A percentile compares a stretch with the other conserved stretches of the same genome.
Evolutionary conservation across 1,139 yeast species (phyloP).

Genomic region (Hansenula lynferdii): DNA sequence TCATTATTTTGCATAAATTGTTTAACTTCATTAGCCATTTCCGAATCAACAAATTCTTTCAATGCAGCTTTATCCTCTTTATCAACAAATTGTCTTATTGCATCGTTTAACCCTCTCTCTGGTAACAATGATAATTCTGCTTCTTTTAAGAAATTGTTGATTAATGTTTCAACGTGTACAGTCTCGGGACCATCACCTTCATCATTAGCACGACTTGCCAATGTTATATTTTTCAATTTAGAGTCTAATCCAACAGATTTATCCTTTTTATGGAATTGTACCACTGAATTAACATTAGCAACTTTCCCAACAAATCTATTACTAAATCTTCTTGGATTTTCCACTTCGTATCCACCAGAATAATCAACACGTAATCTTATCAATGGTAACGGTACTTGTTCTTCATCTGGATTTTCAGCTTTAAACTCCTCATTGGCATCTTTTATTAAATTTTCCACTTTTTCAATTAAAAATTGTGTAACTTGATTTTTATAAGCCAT

Average conservation of each 20-base stretch:
- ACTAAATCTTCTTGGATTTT: conserved; percentile 84
- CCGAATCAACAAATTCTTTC: conserved; percentile 61
- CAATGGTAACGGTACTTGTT: conserved; percentile 61
- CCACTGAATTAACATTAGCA: conserved; percentile 85
- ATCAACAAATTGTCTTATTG: conserved; percentile 67
- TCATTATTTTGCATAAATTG: conserved; percentile 43
- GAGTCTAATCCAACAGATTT: conserved; percentile 6
- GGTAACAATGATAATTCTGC: conserved; percentile 69
- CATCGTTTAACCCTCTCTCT: conserved; percentile 70
- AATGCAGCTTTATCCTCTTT: conserved; percentile 78
- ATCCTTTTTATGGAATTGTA: conserved; percentile 58
- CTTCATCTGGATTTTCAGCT: conserved; percentile 31
- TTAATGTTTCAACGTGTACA: conserved; percentile 51
- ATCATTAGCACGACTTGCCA: conserved; percentile 20
- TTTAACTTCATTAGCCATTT: conserved; percentile 58
- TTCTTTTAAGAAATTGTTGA: conserved; percentile 56
- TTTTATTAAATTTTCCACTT: conserved; percentile 64
- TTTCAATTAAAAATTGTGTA: conserved; percentile 49
- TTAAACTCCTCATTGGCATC: conserved; percentile 52
- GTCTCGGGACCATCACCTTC: conserved; percentile 23
- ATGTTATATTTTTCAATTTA: conserved; percentile 16
- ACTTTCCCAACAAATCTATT: conserved; percentile 86
- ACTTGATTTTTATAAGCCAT: conserved; percentile 61
- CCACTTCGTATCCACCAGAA: conserved; percentile 87
- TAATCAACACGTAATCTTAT: conserved; percentile 83